Conservation (phyloP, 768 basidiomycete genomes). For the Lactarius evosmus region DNA sequence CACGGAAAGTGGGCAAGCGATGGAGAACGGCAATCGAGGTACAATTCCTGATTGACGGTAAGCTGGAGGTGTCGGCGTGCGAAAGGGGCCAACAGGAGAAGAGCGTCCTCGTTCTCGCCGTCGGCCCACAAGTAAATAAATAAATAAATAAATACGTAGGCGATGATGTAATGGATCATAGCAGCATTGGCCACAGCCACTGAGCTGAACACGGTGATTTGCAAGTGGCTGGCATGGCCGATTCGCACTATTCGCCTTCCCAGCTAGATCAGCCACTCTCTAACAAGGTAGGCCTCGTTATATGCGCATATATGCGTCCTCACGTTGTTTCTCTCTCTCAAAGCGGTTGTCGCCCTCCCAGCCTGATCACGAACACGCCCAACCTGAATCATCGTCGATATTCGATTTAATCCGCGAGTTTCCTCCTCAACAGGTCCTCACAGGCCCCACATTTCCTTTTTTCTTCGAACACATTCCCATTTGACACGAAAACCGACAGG, state of each 20-base stretch:
- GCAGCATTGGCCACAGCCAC: no score
- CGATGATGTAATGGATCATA: no score
- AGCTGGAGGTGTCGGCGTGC: slow-evolving; percentile 39
- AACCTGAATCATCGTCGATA: neutral
- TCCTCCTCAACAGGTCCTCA: slow-evolving; percentile 1
- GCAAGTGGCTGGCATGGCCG: neutral
- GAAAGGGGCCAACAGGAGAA: slow-evolving; percentile 38
- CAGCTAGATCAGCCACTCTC: neutral
- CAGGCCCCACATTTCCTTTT: neutral
- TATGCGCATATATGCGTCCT: neutral
- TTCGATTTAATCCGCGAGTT: neutral
- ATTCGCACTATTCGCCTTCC: neutral
- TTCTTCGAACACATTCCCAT: neutral
- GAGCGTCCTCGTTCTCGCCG: slow-evolving; percentile 28
- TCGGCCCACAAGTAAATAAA: neutral
- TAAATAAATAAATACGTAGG: no score
- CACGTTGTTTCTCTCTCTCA: neutral
- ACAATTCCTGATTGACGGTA: slow-evolving; percentile 39
- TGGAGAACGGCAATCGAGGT: slow-evolving; percentile 52
- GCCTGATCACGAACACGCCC: neutral
- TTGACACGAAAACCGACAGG: slow-evolving; percentile 1
- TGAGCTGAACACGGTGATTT: neutral
- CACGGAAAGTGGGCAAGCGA: slow-evolving; percentile 44
- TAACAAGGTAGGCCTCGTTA: neutral
- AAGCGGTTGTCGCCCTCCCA: neutral